Percentiles rank a stretch among this genome's conserved stretches.
Conservation (phyloP, 78 protist genomes). For the Dictyostelium capitatum region DNA sequence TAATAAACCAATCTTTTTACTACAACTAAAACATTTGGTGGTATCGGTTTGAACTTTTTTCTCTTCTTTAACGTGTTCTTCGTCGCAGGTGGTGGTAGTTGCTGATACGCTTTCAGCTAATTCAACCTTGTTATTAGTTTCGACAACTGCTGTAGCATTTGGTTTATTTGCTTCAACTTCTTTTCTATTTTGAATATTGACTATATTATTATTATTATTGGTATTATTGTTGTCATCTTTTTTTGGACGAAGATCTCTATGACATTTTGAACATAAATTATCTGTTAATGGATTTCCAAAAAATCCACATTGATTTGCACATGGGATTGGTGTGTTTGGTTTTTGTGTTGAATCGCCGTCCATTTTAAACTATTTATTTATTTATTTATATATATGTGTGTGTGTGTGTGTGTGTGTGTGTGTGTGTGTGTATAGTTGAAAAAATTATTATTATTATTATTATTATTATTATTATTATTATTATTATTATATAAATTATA, state of each 20-base stretch:
- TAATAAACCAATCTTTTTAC: slow-evolving; percentile 87
- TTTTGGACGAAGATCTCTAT: slow-evolving; percentile 42
- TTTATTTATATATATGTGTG: slow-evolving; percentile 1
- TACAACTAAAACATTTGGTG: slow-evolving; percentile 83
- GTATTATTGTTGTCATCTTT: background rate
- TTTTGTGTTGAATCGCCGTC: slow-evolving; percentile 78
- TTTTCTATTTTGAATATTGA: slow-evolving; percentile 14
- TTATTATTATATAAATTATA: too few species aligned
- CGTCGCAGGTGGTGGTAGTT: background rate
- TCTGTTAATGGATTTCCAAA: slow-evolving; percentile 81
- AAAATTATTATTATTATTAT: too few species aligned
- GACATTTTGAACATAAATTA: slow-evolving; percentile 78
- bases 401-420: too few species aligned
- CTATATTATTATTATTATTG: background rate
- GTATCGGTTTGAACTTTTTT: slow-evolving; percentile 77
- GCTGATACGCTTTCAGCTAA: background rate
- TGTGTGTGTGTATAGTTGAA: too few species aligned
- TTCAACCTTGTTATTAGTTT: background rate
- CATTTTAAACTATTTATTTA: slow-evolving; percentile 24
- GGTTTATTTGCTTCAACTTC: slow-evolving; percentile 29
- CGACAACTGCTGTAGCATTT: background rate
- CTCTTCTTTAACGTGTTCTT: background rate
- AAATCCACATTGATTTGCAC: slow-evolving; percentile 85
- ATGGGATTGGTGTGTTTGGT: slow-evolving; percentile 62
- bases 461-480: too few species aligned